phyloP scores from a whole-genome alignment of 1,139 yeast genomes.

The Lodderomyces elongisporus region DNA sequence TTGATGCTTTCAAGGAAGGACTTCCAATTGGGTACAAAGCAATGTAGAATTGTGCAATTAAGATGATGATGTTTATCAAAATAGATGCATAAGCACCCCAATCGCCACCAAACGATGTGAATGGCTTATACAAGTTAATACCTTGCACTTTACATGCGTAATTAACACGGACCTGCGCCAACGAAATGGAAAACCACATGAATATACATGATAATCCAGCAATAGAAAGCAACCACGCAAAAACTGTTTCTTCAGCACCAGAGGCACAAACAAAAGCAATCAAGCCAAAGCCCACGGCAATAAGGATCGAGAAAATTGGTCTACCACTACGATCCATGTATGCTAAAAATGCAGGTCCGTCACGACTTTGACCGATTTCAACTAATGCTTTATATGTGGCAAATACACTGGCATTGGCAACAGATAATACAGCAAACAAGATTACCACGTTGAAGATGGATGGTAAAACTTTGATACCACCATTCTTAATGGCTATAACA shows the following conservation, averaged over 20 bases:
- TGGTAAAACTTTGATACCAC: constrained; percentile 29
- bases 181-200: constrained; percentile 32
- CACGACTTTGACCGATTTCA: constrained; percentile 29
- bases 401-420: constrained; percentile 30
- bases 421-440: constrained; percentile 28
- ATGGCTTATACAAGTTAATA: constrained; percentile 18
- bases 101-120: constrained; percentile 25
- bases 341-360: constrained; percentile 28
- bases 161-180: constrained; percentile 24
- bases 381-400: constrained; percentile 30
- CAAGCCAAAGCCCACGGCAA: constrained; percentile 27
- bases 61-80: constrained; percentile 24
- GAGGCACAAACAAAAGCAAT: constrained; percentile 32
- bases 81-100: constrained; percentile 32
- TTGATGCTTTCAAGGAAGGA: constrained; percentile 19
- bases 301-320: constrained; percentile 25
- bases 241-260: constrained; percentile 24
- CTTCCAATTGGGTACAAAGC: constrained; percentile 26
- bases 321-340: constrained; percentile 22
- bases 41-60: constrained; percentile 31
- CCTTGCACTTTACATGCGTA: constrained; percentile 26
- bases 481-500: constrained; percentile 21
- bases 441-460: constrained; percentile 31
- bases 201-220: constrained; percentile 35
- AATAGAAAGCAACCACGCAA: constrained; percentile 33